These are phyloP conservation scores for Tanacetum coccineum DNA, from an alignment of 129 eudicot species.

Conservation along the genomic window DNA sequence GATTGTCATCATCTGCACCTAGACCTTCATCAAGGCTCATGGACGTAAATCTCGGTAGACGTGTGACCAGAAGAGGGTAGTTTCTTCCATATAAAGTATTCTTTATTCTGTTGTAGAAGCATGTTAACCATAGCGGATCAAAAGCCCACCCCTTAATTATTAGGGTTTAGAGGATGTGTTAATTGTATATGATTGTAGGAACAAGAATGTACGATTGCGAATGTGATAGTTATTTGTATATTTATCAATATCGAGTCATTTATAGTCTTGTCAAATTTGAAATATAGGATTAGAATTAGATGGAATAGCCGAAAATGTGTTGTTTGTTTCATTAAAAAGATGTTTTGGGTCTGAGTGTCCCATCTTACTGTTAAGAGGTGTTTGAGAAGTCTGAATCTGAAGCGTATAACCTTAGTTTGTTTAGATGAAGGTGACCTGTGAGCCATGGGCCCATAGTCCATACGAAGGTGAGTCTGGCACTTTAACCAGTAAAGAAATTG, in stretches of 20 bases:
- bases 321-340: too few relatives aligned
- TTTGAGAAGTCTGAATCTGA: too few relatives aligned
- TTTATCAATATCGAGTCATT: conserved; percentile 9
- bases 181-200: conserved; percentile 25
- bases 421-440: too few relatives aligned
- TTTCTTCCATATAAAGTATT: neutral
- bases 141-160: conserved; percentile 6
- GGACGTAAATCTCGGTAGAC: conserved; percentile 62
- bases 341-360: too few relatives aligned
- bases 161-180: conserved; percentile 16
- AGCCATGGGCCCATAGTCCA: too few relatives aligned
- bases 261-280: neutral
- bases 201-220: neutral
- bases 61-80: conserved; percentile 55
- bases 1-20: conserved; percentile 49
- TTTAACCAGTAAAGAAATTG: too few relatives aligned
- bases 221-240: conserved; percentile 6
- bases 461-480: too few relatives aligned
- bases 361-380: too few relatives aligned
- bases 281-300: too few relatives aligned
- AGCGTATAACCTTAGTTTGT: too few relatives aligned
- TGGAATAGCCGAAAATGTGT: too few relatives aligned
- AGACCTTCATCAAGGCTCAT: conserved; percentile 58
- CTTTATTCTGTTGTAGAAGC: conserved; percentile 25
- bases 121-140: neutral